Base-by-base conservation (phyloP, 352 stramenopile genomes). In the Phytopythium montanum region DNA sequence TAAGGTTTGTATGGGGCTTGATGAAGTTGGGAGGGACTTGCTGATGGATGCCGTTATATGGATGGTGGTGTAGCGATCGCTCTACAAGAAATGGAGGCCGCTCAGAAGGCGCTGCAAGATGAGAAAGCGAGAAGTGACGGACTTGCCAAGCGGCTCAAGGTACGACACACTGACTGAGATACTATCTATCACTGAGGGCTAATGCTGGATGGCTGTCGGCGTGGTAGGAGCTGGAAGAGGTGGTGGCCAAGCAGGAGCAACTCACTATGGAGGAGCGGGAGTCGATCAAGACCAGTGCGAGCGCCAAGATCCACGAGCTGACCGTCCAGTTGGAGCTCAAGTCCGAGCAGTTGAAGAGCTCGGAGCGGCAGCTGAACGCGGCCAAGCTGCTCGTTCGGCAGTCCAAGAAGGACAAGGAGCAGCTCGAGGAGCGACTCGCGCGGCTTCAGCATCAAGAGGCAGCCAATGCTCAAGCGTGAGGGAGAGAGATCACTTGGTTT, bases 341-440 rank as follows among this genome's bases (percentile, higher is more conserved):
- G 51, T 67, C 78, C 2, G 62, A 73, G 12, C 60, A 73, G 10
- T 50, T 75, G 9, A 87, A 87, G 60, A 82, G 73, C 38, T 63
- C 69, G 3, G 78, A 89, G 49, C 77, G 80, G 1, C 80, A 92
- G 52, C 62, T 92, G 0, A 85, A 83, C 19, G 82, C 80, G 4
- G 69, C 79, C 10, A 92, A 92, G 59, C 55, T 90, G n/a, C 70
- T 90, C 16, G 68, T 68, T 19, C 72, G 76, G 0, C 82, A 90
- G 59, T 63, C 72, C 7, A 92, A 87, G 41, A 92, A 90, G 49
- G 81, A 92, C 28, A 92, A 89, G 53, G 76, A 88, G 53, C 70
- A 71, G 33, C 50, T 88, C 18, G 49, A 54, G 28, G 29, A 41
- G 14, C 16, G 49, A 5, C n/a, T 54, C 19, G 28, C 5, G 18